Evolutionary conservation across 208 protist genomes (phyloP), one percentile per base, ranked within the genome.

Genomic region (Angomonas ambiguus): DNA sequence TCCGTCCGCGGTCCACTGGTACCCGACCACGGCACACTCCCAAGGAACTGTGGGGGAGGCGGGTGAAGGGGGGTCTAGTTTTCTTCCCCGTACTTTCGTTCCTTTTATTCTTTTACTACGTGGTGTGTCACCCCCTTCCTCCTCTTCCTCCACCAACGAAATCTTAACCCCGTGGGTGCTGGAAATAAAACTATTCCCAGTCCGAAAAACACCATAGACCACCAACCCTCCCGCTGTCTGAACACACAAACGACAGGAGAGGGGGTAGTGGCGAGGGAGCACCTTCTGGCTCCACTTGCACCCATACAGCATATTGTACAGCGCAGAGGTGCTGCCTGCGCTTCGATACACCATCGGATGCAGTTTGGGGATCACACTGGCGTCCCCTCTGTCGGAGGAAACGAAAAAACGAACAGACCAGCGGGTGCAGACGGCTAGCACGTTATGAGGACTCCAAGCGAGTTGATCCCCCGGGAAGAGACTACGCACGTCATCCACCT

Each of bases 401-500:
- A 86, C 59, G 64, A 82, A 83, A 27, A 95, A 65, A 13, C 68
- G 71, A n/a, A 95, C 69, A 18, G 65, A 65, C 76, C 78, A 87
- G 20, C 72, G 76, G 11, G 79, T 88, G 60, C 74, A 77, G n/a
- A 95, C 79, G 48, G 76, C 63, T 27, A 95, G 67, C 0, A 95
- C 74, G 69, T 93, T 93, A 77, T 95, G 89, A 20, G 85, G 79
- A 45, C 89, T 79, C 78, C 85, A 95, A 11, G 45, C 13, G 18
- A 53, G 20, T 53, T 53, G 45, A 27, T 53, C 18, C 20, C 45
- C 45, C 18, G 45, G 8, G 45, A 53, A 53, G 20, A 53, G 45
- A n/a, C 42, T 42, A 64, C 20, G 18, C 25, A 48, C 62, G 51
- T 64, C 60, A 2, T 24, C 62, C 24, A 66, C 32, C 24, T 55